Conservation (phyloP, 2,329 filamentous ascomycete species). For the Xylariaceae sp. region DNA sequence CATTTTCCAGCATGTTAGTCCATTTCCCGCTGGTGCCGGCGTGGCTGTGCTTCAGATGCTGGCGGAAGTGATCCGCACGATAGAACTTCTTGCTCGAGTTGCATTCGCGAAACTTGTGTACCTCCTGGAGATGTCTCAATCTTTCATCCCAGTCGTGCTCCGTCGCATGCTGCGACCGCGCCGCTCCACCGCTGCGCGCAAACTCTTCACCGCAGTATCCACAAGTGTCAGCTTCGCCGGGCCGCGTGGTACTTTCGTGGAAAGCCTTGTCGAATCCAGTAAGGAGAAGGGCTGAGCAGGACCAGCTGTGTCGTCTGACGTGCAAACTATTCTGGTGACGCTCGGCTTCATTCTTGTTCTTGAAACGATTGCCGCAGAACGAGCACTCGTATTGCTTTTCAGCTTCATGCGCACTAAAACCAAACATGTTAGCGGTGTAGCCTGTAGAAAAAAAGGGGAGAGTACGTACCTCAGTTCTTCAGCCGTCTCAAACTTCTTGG, state of each 20-base stretch:
- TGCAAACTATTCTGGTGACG: conserved; percentile 94
- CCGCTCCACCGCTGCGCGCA: conserved; percentile 42
- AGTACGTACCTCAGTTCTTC: conserved; percentile 72
- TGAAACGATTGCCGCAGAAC: conserved; percentile 92
- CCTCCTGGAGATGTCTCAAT: conserved; percentile 78
- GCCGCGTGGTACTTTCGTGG: conserved; percentile 67
- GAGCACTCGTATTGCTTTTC: conserved; percentile 95
- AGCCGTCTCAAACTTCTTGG: conserved; percentile 84
- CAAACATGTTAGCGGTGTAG: conserved; percentile 24
- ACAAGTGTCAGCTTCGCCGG: conserved; percentile 71
- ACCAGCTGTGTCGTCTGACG: conserved; percentile 90
- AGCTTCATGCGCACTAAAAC: conserved; percentile 70
- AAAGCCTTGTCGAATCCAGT: conserved; percentile 75
- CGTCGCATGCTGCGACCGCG: conserved; percentile 50
- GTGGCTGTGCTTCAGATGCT: conserved; percentile 97
- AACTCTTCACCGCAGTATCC: conserved; percentile 97
- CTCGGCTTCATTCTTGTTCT: conserved; percentile 98
- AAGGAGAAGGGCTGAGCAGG: conserved; percentile 70
- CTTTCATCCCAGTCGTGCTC: conserved; percentile 85
- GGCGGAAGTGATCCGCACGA: conserved; percentile 93
- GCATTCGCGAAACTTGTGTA: conserved; percentile 97
- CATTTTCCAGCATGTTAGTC: conserved; percentile 96
- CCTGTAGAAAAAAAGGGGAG: neutral
- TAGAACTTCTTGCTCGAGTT: conserved; percentile 99
- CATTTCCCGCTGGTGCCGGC: conserved; percentile 94